Conservation (phyloP, 2,329 filamentous ascomycete genomes). For the Thermochaetoides dissita region DNA sequence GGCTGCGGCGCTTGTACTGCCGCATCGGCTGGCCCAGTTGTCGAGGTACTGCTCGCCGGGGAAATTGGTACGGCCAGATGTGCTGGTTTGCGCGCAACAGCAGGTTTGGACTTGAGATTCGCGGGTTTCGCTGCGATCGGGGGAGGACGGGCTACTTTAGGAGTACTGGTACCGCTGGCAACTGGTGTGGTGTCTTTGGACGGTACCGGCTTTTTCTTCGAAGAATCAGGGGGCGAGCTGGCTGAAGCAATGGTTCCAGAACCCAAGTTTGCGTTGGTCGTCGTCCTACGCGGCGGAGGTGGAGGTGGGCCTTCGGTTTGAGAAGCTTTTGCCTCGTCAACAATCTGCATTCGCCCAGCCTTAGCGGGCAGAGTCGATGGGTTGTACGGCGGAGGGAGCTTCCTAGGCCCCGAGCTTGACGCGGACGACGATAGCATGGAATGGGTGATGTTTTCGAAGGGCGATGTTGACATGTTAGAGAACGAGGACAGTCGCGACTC, state of each 20-base stretch:
- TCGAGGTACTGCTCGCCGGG: conserved; percentile 14
- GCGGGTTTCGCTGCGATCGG: neutral
- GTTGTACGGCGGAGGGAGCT: conserved; percentile 38
- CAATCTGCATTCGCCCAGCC: conserved; percentile 28
- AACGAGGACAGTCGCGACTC: conserved; percentile 39
- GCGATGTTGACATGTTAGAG: conserved; percentile 44
- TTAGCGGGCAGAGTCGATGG: conserved; percentile 31
- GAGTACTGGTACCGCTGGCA: too few species aligned
- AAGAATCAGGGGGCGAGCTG: neutral
- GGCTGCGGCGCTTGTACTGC: conserved; percentile 5
- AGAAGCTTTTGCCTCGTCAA: conserved; percentile 24
- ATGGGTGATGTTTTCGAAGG: conserved; percentile 43
- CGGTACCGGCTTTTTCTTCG: conserved; percentile 10
- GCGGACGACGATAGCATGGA: conserved; percentile 33
- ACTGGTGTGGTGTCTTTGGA: conserved; percentile 12
- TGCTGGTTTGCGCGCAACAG: conserved; percentile 49
- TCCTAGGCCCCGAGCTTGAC: conserved; percentile 32
- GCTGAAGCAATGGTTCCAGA: conserved; percentile 2
- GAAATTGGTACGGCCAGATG: conserved; percentile 30
- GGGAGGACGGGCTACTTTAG: too few species aligned
- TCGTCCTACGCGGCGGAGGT: conserved; percentile 29
- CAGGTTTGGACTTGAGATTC: conserved; percentile 35
- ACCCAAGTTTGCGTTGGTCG: conserved; percentile 14
- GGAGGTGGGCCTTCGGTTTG: conserved; percentile 14
- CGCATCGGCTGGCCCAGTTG: conserved; percentile 1